phyloP scores from a whole-genome alignment of 2,329 filamentous ascomycete genomes.

The Sarocladium strictum region DNA sequence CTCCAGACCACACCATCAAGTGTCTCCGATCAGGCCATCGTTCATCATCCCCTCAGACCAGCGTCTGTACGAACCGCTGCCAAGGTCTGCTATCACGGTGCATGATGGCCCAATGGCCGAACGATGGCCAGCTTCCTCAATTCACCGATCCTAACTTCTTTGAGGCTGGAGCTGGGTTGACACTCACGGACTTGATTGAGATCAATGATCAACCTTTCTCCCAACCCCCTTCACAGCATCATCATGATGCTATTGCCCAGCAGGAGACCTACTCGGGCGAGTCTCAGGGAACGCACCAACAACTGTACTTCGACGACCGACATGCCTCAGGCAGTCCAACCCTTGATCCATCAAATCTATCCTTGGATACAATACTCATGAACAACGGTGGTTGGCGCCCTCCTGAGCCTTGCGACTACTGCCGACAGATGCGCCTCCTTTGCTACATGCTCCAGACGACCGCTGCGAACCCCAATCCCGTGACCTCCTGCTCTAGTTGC shows the following conservation, averaged over 20 bases:
- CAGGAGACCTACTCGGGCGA: neutral
- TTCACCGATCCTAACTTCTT: neutral
- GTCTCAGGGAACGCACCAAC: neutral
- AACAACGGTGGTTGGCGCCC: constrained; percentile 36
- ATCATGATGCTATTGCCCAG: neutral
- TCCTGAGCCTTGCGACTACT: constrained; percentile 36
- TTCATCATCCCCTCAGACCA: no score
- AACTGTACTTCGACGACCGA: neutral
- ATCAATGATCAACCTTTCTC: neutral
- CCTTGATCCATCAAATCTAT: neutral
- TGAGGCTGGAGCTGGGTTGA: neutral
- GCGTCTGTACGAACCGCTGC: no score
- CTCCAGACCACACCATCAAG: neutral
- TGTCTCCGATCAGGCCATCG: no score
- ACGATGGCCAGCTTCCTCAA: constrained; percentile 6
- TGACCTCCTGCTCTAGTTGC: constrained; percentile 42
- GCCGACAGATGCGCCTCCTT: constrained; percentile 36
- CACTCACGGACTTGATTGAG: neutral
- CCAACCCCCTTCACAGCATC: neutral
- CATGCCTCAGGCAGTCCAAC: neutral
- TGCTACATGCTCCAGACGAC: constrained; percentile 43
- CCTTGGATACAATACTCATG: constrained; percentile 4
- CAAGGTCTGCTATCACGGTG: neutral
- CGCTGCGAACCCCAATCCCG: constrained; percentile 40
- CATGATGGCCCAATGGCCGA: constrained; percentile 3